These are phyloP conservation scores for Syzygium malaccense DNA, from an alignment of 441 rosid genomes.

Conservation along the genomic window DNA sequence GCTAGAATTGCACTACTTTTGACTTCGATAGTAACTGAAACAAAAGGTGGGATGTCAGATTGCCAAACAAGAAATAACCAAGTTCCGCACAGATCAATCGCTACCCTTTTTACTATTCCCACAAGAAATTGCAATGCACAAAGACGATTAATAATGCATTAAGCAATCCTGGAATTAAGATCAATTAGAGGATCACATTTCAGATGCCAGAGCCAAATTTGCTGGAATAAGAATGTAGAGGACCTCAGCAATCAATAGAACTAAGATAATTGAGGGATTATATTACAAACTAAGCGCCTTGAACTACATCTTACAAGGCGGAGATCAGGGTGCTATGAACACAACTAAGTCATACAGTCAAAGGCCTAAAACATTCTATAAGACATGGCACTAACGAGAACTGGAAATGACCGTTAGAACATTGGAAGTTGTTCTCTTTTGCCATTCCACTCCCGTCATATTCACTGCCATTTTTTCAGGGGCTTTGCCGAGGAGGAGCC, in stretches of 20 bases:
- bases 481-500: slow-evolving; percentile 37
- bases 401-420: neutral
- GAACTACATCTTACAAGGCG: neutral
- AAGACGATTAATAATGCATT: neutral
- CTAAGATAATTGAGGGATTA: neutral
- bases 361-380: neutral
- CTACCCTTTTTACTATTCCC: neutral
- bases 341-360: neutral
- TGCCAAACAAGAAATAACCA: neutral
- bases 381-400: neutral
- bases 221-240: neutral
- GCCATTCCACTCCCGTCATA: neutral
- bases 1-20: neutral
- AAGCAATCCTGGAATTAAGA: neutral
- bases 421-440: neutral
- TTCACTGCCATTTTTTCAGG: slow-evolving; percentile 35
- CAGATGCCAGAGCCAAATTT: neutral
- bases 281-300: neutral
- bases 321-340: neutral
- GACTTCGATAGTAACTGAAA: neutral
- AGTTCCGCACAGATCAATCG: neutral
- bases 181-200: neutral
- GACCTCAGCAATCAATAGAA: neutral
- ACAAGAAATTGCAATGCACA: neutral
- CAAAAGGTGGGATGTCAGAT: neutral